These are phyloP conservation scores for Malus hybrid DNA, from an alignment of 331 rosid genomes.

Conservation along the genomic window DNA sequence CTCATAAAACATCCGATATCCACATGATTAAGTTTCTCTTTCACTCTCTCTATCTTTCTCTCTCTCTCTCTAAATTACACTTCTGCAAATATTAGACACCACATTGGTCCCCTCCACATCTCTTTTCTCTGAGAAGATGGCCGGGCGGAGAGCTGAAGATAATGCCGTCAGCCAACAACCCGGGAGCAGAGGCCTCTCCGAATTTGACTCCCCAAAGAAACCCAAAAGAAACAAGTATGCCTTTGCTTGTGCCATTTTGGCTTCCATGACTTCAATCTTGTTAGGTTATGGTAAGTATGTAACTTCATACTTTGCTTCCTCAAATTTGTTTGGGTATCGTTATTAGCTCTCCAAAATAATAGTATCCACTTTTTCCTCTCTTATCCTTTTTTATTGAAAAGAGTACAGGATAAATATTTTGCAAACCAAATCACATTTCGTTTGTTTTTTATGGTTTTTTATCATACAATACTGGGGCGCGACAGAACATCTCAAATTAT, in stretches of 20 bases:
- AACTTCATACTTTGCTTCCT: no score
- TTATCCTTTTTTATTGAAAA: no score
- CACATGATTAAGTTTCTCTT: neutral
- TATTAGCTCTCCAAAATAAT: no score
- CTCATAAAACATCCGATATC: neutral
- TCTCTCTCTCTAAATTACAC: neutral
- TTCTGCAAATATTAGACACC: neutral
- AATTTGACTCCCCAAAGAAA: conserved; percentile 57
- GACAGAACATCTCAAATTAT: no score
- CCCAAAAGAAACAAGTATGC: conserved; percentile 51
- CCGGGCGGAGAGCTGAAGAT: conserved; percentile 21
- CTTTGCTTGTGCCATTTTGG: conserved; percentile 59
- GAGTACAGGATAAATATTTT: no score
- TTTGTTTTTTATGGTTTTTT: no score
- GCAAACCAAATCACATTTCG: no score
- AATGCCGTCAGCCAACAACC: conserved; percentile 7
- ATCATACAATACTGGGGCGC: no score
- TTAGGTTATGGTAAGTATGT: conserved; percentile 66
- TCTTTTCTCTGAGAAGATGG: conserved; percentile 14
- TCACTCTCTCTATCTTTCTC: neutral
- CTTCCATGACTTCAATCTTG: conserved; percentile 82
- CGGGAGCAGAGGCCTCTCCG: conserved; percentile 14
- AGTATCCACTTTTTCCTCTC: no score
- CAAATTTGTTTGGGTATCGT: neutral
- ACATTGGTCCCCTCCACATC: neutral